These are phyloP conservation scores for Spongispora temasekensis DNA, from an alignment of 1,284 basidiomycete species.

Conservation along the genomic window DNA sequence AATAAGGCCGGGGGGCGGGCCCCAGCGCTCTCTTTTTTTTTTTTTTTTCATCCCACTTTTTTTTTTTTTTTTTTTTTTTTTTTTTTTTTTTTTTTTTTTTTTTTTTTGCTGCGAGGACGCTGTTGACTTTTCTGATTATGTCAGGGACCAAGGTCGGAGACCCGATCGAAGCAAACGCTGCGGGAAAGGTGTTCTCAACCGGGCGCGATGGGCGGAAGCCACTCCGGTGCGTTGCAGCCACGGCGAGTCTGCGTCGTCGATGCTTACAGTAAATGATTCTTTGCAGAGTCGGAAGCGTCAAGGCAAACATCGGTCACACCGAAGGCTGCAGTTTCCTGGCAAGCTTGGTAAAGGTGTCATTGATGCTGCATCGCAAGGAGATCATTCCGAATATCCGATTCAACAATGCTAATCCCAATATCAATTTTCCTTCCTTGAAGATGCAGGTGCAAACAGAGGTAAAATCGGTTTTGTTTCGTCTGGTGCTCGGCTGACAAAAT, in stretches of 20 bases:
- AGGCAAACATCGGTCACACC: slow-evolving; percentile 33
- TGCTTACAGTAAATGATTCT: not conserved
- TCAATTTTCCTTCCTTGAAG: slow-evolving; percentile 26
- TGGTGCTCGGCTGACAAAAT: not conserved
- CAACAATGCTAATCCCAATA: slow-evolving; percentile 28
- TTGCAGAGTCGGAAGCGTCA: slow-evolving; percentile 33
- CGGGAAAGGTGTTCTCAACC: slow-evolving; percentile 39
- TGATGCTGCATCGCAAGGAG: slow-evolving; percentile 32
- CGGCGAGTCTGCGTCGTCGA: not conserved
- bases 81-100: too few relatives aligned
- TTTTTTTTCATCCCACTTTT: too few relatives aligned
- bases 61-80: too few relatives aligned
- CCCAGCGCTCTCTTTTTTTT: too few relatives aligned
- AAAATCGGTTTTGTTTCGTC: not conserved
- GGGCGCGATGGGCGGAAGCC: slow-evolving; percentile 21
- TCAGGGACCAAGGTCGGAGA: slow-evolving; percentile 49
- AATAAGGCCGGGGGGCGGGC: too few relatives aligned
- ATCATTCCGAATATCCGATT: slow-evolving; percentile 32
- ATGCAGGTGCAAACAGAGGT: slow-evolving; percentile 31
- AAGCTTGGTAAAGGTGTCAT: slow-evolving; percentile 30
- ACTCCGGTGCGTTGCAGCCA: slow-evolving; percentile 17
- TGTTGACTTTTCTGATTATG: not conserved
- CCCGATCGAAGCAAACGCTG: slow-evolving; percentile 51
- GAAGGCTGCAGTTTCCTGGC: slow-evolving; percentile 35
- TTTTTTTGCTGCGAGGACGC: too few relatives aligned